Conservation (phyloP, 2,329 filamentous ascomycete species). For the Hypoxylon sp. region DNA sequence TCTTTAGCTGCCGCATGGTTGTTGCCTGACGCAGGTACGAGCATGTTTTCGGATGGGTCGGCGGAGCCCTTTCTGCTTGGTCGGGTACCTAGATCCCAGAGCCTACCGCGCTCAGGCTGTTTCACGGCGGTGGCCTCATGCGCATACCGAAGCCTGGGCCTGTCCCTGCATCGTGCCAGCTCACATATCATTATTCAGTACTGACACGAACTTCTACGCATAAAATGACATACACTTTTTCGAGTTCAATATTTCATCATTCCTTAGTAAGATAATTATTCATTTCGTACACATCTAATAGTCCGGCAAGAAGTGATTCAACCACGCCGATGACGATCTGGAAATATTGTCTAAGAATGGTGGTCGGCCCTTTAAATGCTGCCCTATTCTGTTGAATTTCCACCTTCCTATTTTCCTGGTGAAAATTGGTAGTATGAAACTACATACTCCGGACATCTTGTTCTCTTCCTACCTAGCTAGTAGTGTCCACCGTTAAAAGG, state of each 20-base stretch:
- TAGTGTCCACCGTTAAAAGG: background rate
- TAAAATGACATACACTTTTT: background rate
- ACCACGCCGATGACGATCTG: background rate
- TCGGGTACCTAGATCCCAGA: conserved; percentile 25
- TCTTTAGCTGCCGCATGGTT: conserved; percentile 10
- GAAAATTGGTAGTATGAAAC: background rate
- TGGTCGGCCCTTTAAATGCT: background rate
- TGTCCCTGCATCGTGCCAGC: background rate
- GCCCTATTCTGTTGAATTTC: background rate
- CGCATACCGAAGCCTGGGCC: conserved; percentile 16
- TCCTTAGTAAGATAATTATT: background rate
- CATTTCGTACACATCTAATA: background rate
- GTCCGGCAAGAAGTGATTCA: background rate
- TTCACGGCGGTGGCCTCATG: conserved; percentile 26
- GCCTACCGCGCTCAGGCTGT: conserved; percentile 4
- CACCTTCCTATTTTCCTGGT: background rate
- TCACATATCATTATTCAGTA: conserved; percentile 5
- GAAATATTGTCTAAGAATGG: background rate
- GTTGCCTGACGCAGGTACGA: conserved; percentile 35
- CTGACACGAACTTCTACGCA: conserved; percentile 2
- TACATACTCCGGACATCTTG: background rate
- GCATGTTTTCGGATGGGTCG: conserved; percentile 13
- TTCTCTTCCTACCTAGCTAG: background rate
- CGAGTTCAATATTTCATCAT: background rate
- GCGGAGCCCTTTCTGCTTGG: conserved; percentile 11